phyloP scores from a whole-genome alignment of 805 yeast genomes.

The Candida namnaoensis region DNA sequence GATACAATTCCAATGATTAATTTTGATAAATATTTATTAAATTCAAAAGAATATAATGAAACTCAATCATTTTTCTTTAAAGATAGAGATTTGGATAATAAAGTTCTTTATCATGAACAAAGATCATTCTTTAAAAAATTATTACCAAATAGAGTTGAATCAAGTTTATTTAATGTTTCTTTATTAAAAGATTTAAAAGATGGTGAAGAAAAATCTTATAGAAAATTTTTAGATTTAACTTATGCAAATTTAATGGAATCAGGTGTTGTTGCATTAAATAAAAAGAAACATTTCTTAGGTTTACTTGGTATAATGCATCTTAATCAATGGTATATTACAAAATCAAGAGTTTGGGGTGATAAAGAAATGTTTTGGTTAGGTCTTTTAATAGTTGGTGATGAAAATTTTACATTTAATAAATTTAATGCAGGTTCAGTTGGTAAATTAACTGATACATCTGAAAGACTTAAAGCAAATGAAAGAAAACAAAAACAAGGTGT shows the following conservation, averaged over 20 bases:
- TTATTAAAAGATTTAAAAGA: conserved; percentile 24
- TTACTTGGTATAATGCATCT: conserved; percentile 7
- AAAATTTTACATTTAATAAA: conserved; percentile 22
- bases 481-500: conserved; percentile 13
- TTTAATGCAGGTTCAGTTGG: conserved; percentile 23
- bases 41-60: conserved; percentile 21
- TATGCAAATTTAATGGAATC: conserved; percentile 22
- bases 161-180: conserved; percentile 25
- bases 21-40: conserved; percentile 18
- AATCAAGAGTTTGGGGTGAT: conserved; percentile 28
- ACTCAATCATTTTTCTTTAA: conserved; percentile 34
- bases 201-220: conserved; percentile 25
- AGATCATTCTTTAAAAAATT: conserved; percentile 26
- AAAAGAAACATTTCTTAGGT: conserved; percentile 11
- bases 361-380: conserved; percentile 25
- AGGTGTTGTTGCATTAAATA: conserved; percentile 18
- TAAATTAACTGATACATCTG: conserved; percentile 14
- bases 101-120: conserved; percentile 7
- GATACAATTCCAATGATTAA: conserved; percentile 39
- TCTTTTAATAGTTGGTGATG: conserved; percentile 10
- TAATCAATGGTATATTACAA: conserved; percentile 4
- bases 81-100: conserved; percentile 16
- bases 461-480: conserved; percentile 9
- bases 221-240: conserved; percentile 28
- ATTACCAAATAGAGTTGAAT: conserved; percentile 32